Evolutionary conservation across 2,329 filamentous ascomycete species (phyloP).

Genomic region (Aschersonia sp.): DNA sequence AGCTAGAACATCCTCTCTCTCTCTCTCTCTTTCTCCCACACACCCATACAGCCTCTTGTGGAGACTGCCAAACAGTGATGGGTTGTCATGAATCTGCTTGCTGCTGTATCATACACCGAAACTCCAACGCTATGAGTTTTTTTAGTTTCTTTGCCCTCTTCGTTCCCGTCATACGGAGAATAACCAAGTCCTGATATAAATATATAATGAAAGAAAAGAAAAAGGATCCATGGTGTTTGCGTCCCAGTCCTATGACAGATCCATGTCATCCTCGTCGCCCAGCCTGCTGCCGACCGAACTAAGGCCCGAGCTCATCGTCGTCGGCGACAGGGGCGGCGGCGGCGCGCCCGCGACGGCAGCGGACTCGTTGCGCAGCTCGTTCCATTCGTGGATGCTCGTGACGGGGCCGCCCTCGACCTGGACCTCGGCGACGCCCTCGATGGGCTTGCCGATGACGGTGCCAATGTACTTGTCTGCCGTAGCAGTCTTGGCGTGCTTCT

Average conservation of each 20-base stretch:
- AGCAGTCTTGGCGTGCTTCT: slow-evolving; percentile 80
- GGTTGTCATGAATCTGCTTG: too few species aligned
- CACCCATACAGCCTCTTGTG: too few species aligned
- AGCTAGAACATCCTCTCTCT: too few species aligned
- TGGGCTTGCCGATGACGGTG: slow-evolving; percentile 63
- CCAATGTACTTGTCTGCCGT: slow-evolving; percentile 78
- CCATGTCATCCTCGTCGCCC: slow-evolving; percentile 32
- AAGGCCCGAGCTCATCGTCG: slow-evolving; percentile 38
- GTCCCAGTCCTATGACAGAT: slow-evolving; percentile 18
- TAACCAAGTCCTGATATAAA: too few species aligned
- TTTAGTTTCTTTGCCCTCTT: background rate
- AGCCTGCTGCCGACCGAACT: slow-evolving; percentile 28
- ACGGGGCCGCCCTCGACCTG: slow-evolving; percentile 59
- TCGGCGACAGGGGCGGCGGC: slow-evolving; percentile 14
- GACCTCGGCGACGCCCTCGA: slow-evolving; percentile 51
- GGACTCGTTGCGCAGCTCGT: slow-evolving; percentile 12
- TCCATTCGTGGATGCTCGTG: slow-evolving; percentile 22
- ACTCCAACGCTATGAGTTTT: slow-evolving; percentile 2
- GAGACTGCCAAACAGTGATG: too few species aligned
- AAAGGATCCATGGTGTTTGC: too few species aligned
- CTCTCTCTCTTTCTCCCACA: too few species aligned
- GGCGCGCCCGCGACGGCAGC: slow-evolving; percentile 5
- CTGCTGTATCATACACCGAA: background rate
- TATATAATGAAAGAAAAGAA: background rate
- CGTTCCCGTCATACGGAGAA: background rate